phyloP scores from a whole-genome alignment of 495 filamentous ascomycete species.

The Choiromyces venosus region DNA sequence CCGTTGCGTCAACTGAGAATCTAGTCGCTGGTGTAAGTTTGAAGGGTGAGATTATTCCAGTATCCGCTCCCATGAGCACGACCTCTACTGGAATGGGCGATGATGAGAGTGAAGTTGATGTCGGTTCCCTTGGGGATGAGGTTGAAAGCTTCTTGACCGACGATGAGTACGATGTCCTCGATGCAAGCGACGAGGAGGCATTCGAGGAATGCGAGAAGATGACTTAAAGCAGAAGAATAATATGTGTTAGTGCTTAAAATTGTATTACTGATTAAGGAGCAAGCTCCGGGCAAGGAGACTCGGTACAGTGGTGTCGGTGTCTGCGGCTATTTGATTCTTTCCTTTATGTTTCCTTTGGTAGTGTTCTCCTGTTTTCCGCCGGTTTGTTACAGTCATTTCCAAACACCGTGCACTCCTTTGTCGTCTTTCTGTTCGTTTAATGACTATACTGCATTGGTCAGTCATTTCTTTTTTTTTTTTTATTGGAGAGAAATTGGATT shows the following conservation, averaged over 20 bases:
- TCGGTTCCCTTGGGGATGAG: constrained; percentile 47
- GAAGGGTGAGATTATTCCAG: constrained; percentile 42
- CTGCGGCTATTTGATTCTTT: constrained; percentile 15
- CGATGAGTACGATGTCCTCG: constrained; percentile 94
- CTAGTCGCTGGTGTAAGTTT: constrained; percentile 14
- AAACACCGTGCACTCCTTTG: neutral
- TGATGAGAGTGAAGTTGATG: constrained; percentile 54
- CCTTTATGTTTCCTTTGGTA: constrained; percentile 22
- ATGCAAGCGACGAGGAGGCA: constrained; percentile 85
- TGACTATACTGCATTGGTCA: constrained; percentile 17
- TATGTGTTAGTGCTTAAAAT: constrained; percentile 24
- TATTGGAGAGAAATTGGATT: constrained; percentile 5
- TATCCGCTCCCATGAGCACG: constrained; percentile 44
- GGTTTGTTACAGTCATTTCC: constrained; percentile 14
- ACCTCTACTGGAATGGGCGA: constrained; percentile 49
- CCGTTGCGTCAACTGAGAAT: constrained; percentile 65
- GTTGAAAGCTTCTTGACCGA: constrained; percentile 75
- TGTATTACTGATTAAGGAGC: constrained; percentile 30
- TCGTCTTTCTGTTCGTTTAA: constrained; percentile 19
- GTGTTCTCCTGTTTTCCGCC: constrained; percentile 16
- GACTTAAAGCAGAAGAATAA: constrained; percentile 16
- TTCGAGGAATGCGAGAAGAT: constrained; percentile 38
- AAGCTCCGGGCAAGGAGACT: constrained; percentile 11
- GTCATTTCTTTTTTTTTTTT: constrained; percentile 5
- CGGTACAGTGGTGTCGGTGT: constrained; percentile 31